These are phyloP conservation scores for Linanthus parryae DNA, from an alignment of 148 eudicot species.

Conservation along the genomic window DNA sequence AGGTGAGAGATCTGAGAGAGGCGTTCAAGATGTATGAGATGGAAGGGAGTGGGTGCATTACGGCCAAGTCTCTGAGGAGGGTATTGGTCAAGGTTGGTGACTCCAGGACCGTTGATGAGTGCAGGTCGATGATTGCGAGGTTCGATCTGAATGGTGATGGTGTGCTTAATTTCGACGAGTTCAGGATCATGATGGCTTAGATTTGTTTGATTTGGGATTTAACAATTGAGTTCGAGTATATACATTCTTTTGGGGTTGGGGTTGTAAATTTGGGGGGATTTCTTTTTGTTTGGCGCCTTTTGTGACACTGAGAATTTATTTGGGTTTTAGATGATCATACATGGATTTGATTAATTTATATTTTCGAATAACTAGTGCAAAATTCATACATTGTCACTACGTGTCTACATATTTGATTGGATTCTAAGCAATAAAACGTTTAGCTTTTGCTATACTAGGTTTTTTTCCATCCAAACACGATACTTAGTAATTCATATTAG, in stretches of 20 bases:
- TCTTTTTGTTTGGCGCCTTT: no score
- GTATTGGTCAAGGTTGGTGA: slow-evolving; percentile 41
- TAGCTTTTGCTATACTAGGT: no score
- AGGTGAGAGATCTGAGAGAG: slow-evolving; percentile 25
- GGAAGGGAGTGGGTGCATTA: slow-evolving; percentile 26
- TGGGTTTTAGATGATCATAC: no score
- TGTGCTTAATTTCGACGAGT: slow-evolving; percentile 43
- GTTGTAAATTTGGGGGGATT: no score
- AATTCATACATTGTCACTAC: no score
- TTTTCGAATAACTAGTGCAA: no score
- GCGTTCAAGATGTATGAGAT: slow-evolving; percentile 44
- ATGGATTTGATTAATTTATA: no score
- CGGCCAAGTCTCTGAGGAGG: slow-evolving; percentile 42
- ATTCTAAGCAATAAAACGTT: no score
- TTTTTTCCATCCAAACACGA: no score
- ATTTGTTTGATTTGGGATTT: neutral
- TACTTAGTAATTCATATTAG: no score
- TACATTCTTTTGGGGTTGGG: neutral
- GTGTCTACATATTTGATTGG: no score
- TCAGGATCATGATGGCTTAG: slow-evolving; percentile 38
- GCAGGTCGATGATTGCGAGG: slow-evolving; percentile 32
- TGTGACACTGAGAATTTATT: no score
- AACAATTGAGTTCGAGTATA: neutral
- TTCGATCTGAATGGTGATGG: slow-evolving; percentile 51
- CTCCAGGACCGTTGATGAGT: slow-evolving; percentile 16